phyloP scores from a whole-genome alignment of 2,329 filamentous ascomycete species.

The Blastomyces parvus region DNA sequence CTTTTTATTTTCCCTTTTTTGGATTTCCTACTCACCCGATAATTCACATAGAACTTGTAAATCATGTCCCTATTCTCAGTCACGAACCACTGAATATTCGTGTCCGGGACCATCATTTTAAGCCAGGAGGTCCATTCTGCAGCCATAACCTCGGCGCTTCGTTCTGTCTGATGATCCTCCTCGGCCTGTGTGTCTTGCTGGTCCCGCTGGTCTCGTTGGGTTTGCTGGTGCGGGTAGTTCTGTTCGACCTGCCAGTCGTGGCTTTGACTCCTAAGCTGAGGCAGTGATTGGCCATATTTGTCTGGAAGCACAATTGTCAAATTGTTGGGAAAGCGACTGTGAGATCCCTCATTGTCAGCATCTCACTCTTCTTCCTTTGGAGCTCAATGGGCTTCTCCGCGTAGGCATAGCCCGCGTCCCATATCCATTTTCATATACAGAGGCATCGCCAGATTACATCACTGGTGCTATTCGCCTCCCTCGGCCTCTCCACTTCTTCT shows the following conservation, averaged over 20 bases:
- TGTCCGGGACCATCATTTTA: constrained; percentile 1
- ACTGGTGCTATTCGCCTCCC: not conserved
- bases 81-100: constrained; percentile 4
- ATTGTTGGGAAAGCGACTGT: not conserved
- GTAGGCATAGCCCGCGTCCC: not conserved
- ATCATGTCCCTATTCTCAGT: not conserved
- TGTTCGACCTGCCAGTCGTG: not conserved
- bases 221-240: not conserved
- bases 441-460: not conserved
- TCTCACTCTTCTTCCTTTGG: not conserved
- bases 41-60: constrained; percentile 6
- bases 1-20: not conserved
- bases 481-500: not conserved
- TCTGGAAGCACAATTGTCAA: not conserved
- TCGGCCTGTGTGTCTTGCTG: not conserved
- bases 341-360: not conserved
- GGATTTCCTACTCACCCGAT: constrained; percentile 1
- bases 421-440: not conserved
- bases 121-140: not conserved
- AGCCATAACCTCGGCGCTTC: not conserved
- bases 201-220: not conserved
- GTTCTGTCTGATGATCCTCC: not conserved
- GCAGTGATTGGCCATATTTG: not conserved
- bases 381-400: not conserved
- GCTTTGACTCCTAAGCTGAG: not conserved